Base-by-base conservation (phyloP, 1,284 basidiomycete species). In the Bondarzewia mesenterica region DNA sequence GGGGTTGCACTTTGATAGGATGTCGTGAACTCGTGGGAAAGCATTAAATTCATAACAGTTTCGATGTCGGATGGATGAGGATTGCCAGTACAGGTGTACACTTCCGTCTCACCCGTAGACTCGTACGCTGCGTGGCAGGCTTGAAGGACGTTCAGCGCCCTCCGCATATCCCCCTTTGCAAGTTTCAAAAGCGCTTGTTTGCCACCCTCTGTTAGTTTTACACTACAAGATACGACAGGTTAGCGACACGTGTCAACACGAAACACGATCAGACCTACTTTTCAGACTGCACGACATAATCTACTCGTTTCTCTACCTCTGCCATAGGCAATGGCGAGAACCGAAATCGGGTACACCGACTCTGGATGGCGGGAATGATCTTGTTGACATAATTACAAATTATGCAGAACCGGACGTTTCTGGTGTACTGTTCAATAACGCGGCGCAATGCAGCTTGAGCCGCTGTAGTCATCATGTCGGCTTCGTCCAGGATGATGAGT, bases 301-400 rank as follows among this genome's bases (percentile, higher is more conserved):
- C 70, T 39, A 99, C 64, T 47, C 93, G 74, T 63, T 82, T 86
- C 69, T 94, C 85, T 3, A 99, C 89, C 64, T 99, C 91, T 6
- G 65, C 60, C 18, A 88, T 83, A 1, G 93, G 92, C 26, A 99
- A 69, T 1, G 96, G 96, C n/a, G 91, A 93, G 71, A 99, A 99
- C 43, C 93, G 77, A 72, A 99, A 99, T 32, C 95, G 78, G 2
- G 96, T 99, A 70, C 96, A 99, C 44, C 96, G 88, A 63, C 93
- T 96, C 70, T 99, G 96, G 53, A 99, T 96, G 20, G 96, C 96
- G 3, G 96, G 96, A 5, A 89, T 87, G 63, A 99, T 99, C 69
- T 98, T 98, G 80, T 99, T 99, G 65, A 99, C 96, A 59, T 99
- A 99, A 70, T 99, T 99, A 78, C 96, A 98, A 54, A 99, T 96